These are phyloP conservation scores for Arthromyces matolae DNA, from an alignment of 768 basidiomycete genomes.

Conservation along the genomic window DNA sequence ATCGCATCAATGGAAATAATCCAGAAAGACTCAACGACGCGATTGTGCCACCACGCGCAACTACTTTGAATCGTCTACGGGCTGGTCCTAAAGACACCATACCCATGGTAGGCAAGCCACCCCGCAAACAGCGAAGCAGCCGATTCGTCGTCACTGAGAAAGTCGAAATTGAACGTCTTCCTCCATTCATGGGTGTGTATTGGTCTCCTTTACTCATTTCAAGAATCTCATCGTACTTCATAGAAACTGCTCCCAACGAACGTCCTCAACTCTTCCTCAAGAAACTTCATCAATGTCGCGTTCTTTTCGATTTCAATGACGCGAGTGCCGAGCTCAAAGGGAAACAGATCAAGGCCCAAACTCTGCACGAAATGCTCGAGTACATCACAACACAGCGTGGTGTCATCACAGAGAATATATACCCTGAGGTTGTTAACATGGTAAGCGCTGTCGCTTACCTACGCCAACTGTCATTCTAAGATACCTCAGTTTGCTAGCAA, in stretches of 20 bases:
- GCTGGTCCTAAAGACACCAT: constrained; percentile 93
- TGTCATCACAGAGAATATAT: constrained; percentile 94
- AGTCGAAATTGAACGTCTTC: constrained; percentile 93
- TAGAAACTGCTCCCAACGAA: constrained; percentile 88
- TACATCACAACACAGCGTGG: constrained; percentile 96
- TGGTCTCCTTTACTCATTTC: not conserved
- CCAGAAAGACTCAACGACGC: constrained; percentile 52
- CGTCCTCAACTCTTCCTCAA: constrained; percentile 88
- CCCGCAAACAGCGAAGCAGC: constrained; percentile 95
- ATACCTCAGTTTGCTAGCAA: constrained; percentile 85
- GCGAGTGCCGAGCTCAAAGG: constrained; percentile 92
- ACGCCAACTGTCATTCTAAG: constrained; percentile 7
- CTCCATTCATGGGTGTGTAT: constrained; percentile 78
- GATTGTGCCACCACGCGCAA: constrained; percentile 60
- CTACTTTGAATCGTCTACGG: constrained; percentile 69
- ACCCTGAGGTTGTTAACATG: constrained; percentile 99
- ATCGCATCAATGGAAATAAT: constrained; percentile 36
- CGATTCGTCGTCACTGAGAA: constrained; percentile 95
- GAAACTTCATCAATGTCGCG: constrained; percentile 94
- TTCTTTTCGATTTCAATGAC: constrained; percentile 98
- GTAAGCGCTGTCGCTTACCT: constrained; percentile 40
- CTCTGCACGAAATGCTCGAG: constrained; percentile 97
- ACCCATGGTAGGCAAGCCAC: constrained; percentile 92
- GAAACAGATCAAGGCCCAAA: constrained; percentile 98
- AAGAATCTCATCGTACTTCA: constrained; percentile 12